Evolutionary conservation across 441 rosid species (phyloP), one percentile per base, ranked within the genome.

Genomic region (Arabidopsis lyrata): DNA sequence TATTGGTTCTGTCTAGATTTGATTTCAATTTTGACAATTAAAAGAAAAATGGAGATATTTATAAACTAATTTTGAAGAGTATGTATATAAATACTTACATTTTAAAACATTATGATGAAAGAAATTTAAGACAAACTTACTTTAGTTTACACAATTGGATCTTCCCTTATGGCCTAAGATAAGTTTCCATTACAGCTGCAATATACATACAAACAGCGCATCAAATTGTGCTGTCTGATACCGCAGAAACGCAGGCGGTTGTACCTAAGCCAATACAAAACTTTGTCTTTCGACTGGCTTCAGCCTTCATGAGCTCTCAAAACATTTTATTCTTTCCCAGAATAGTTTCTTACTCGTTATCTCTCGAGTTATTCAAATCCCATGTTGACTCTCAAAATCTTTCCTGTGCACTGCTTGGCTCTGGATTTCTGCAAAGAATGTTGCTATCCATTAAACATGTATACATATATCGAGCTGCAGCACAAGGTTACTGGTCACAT

Each of bases 401-500:
- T 50, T 35, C 63, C 3, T 31, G 13, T 27, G 41, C 68, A 39
- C 34, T 41, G 58, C 41, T 67, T 75, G 74, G 18, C 41, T 61
- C 69, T 68, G 32, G 35, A 16, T 34, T 22, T 75, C 78, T 61
- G 78, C 78, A 68, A 68, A 61, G 74, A 68, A 75, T 45, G 68
- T n/a, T 66, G 4, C 7, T 47, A 16, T 47, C 10, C 68, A 59
- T 50, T 74, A 74, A 74, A 58, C 67, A 49, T 10, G 58, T 48
- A 38, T 44, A 13, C 13, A 70, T 9, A 70, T 39, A 54, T n/a
- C 57, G 60, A 57, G 10, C 66, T 29, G 50, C 49, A 72, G 20
- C 48, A 73, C 41, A 32, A 29, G 54, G 27, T 53, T 6, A 53
- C 13, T 22, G 8, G 12, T 12, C 57, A 53, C 10, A 24, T 24